Evolutionary conservation across 202 grass and related monocot species (phyloP), one percentile per base, ranked within the genome.

Genomic region (Eragrostis tef): DNA sequence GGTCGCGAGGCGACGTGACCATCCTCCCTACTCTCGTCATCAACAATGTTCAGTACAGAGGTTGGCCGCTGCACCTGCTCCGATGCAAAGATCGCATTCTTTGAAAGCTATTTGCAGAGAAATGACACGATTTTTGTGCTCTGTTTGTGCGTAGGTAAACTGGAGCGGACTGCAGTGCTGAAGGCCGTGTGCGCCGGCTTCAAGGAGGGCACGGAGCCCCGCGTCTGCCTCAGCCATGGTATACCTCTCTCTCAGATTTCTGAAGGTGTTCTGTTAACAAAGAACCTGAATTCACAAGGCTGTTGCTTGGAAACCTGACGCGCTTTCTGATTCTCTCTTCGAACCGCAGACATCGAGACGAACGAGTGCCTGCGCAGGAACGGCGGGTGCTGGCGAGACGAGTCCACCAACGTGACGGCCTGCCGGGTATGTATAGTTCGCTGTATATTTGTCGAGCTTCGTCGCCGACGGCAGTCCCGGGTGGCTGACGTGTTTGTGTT

Each of bases 11-110:
- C 6, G 94, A 97, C 19, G 91, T 97, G 48, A 92, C 87, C 69
- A 94, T 97, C 74, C 47, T 97, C n/a, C 94, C 94, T 0, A 97
- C 94, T 4, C 43, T 97, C 14, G 94, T 97, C 41, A 94, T 97
- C 76, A 97, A 97, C 91, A 86, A 97, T 0, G 85, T 94, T 12
- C 94, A 97, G 80, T 97, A 97, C 83, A 89, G 94, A 94, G 94
- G 94, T 97, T 52, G 5, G 71, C 51, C 26, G 76, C 5, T 0
- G 14, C 25, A 14, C 64, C 73, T 17, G 26, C 13, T 25, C 6
- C 14, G 6, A 52, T 19, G 46, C 5, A n/a, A n/a, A 50, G 4
- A 20, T 21, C 36, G 10, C 1, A 3, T 11, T 79, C 56, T 11
- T 46, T 6, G 4, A 54, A 21, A 47, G 12, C 16, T 60, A 1